Conservation (phyloP, 2,329 filamentous ascomycete species). For the Colletotrichum liriopes region DNA sequence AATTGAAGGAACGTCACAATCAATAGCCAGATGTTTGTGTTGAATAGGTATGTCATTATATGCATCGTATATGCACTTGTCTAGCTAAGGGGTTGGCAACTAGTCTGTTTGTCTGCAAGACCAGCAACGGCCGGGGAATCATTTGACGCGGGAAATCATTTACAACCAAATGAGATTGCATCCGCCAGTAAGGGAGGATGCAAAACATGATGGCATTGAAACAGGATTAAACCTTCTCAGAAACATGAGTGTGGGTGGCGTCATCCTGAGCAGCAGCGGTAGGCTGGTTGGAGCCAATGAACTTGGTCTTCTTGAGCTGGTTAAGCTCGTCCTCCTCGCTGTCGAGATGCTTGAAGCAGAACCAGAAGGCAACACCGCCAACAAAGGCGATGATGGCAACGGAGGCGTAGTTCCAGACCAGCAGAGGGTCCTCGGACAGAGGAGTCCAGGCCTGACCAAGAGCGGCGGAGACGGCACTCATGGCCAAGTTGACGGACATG, state of each 20-base stretch:
- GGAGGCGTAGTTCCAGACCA: constrained; percentile 80
- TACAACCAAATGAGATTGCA: constrained; percentile 31
- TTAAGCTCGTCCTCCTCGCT: constrained; percentile 79
- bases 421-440: constrained; percentile 74
- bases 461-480: constrained; percentile 78
- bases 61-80: constrained; percentile 28
- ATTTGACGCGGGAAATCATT: constrained; percentile 42
- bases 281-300: constrained; percentile 58
- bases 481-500: constrained; percentile 78
- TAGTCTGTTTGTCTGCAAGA: constrained; percentile 6
- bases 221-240: constrained; percentile 33
- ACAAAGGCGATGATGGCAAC: constrained; percentile 75
- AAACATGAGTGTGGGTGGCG: constrained; percentile 1
- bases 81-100: constrained; percentile 34
- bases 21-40: neutral
- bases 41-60: constrained; percentile 22
- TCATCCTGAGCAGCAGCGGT: constrained; percentile 44
- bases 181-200: neutral
- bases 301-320: constrained; percentile 66
- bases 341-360: constrained; percentile 77
- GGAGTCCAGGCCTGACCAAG: constrained; percentile 79
- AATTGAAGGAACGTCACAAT: neutral
- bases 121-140: constrained; percentile 39
- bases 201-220: neutral
- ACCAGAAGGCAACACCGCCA: constrained; percentile 78